Evolutionary conservation across 179 eudicot genomes (phyloP).

Genomic region (Gypsophila paniculata): DNA sequence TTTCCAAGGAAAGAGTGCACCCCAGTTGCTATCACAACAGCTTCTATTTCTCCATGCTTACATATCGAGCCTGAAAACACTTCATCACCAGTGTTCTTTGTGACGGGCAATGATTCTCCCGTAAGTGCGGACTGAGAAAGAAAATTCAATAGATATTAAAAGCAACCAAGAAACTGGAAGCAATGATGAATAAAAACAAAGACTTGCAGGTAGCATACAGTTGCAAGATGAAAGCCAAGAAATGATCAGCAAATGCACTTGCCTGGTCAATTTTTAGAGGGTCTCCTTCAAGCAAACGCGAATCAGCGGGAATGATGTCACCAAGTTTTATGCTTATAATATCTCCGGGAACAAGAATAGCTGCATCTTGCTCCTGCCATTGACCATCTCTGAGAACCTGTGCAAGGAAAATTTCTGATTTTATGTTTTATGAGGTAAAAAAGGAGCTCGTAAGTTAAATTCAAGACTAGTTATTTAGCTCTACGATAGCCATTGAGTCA

Average conservation of each 20-base stretch:
- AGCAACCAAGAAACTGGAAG: not conserved
- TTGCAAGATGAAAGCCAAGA: not conserved
- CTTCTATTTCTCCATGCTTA: conserved; percentile 74
- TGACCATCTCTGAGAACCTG: conserved; percentile 65
- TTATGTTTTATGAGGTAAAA: not conserved
- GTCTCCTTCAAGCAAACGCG: conserved; percentile 72
- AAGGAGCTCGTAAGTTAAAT: not conserved
- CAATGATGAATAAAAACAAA: not conserved
- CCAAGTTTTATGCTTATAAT: conserved; percentile 72
- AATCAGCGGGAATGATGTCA: conserved; percentile 76
- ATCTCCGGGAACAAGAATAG: conserved; percentile 65
- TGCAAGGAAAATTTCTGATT: not conserved
- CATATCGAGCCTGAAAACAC: conserved; percentile 71
- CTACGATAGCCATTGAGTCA: too few species aligned
- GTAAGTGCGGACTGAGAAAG: conserved; percentile 57
- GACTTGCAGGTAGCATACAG: not conserved
- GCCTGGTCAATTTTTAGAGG: conserved; percentile 69
- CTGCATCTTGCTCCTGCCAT: conserved; percentile 71
- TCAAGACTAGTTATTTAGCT: not conserved
- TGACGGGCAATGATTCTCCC: conserved; percentile 60
- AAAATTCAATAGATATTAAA: not conserved
- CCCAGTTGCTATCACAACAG: conserved; percentile 70
- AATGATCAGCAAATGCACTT: conserved; percentile 16
- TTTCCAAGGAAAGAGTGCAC: conserved; percentile 69
- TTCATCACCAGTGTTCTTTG: conserved; percentile 58